Evolutionary conservation across 139 green algal species (phyloP), one percentile per base, ranked within the genome.

Genomic region (Penium margaritaceum): DNA sequence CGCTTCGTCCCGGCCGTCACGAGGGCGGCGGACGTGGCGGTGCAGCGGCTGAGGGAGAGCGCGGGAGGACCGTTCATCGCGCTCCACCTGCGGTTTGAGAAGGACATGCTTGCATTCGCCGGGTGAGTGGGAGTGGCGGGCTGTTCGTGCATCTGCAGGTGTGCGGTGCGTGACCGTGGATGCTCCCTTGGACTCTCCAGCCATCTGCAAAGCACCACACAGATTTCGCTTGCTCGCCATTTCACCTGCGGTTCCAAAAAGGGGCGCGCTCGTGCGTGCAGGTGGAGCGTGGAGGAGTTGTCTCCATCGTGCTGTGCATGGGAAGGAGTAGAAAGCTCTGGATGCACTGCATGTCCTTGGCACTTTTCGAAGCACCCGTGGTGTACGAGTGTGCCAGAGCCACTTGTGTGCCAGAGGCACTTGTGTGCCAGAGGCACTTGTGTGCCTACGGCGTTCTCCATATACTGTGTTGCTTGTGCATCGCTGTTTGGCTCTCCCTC

Each of bases 81-180:
- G 2, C 17, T 79, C 14, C 72, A 79, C 47, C 72, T 79, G 19
- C 72, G 72, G 7, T 79, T 70, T 36, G 72, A 79, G 37, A 79
- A 76, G 72, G 72, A 79, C 41, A 79, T 79, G 72, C 53, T 79
- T 7, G 72, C 72, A 2, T 79, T 75, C 51, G 46, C 72, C 17
- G 72, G 72, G 47, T 79, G 64, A 67, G 68, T 12, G 1, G 46
- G 14, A 19, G 7, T 33, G n/a, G 29, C 47, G 1, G 47, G 4
- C 14, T 2, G 51, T 27, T 37, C 46, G 27, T 51, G 14, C 15
- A 30, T 14, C 14, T 66, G 15, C 57, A 51, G 15, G 14, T 15
- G 17, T 17, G 14, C 17, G 27, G 14, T 66, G 57, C 17, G 14
- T 17, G 17, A 17, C 29, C 14, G 14, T 29, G 57, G 14, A 39